Base-by-base conservation (phyloP, 306 rosid genomes). In the Dryas drummondii region DNA sequence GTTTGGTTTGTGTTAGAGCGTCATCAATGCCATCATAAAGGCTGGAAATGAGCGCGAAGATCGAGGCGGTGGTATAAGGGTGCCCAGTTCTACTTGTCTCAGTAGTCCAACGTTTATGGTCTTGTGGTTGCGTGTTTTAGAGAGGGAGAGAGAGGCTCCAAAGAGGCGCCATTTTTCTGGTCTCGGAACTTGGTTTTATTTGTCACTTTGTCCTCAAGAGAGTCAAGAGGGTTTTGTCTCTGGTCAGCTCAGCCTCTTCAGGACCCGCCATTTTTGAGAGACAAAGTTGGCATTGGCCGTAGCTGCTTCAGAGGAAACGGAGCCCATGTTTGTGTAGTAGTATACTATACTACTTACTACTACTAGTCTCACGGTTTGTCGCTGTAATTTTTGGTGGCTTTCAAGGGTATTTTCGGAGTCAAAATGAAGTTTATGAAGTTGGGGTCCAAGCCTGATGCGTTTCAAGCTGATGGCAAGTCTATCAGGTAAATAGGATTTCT, bases 391-490 rank as follows among this genome's bases (percentile, higher is more conserved):
- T 9, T 62, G 62, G 72, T 50, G 44, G 41, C 52, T 64, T 52
- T 7, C 14, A 66, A 68, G 71, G 59, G 54, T 63, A 13, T 41
- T 47, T 70, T 55, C 37, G 37, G 73, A 62, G 41, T 10, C 49
- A 80, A 85, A 61, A 94, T 96, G 99, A 96, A 96, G 98, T 96
- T 90, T 77, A 96, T 96, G 99, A 96, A 92, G 88, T 54, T 96
- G 72, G 99, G 99, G 54, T 92, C 96, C 13, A 96, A 96, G 84
- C 96, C 97, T 68, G 99, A 90, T 83, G 89, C 88, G 13, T 84
- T 96, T 85, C 97, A 86, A 77, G 87, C 92, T 26, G 91, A 92
- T 60, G 99, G 98, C 13, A 96, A 87, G 66, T 78, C 82, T 68
- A 70, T 86, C 70, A 88, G 98, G 99, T 90, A 27, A 63, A 54